Conservation (phyloP, 2,329 filamentous ascomycete genomes). For the Huntiella abstrusa region DNA sequence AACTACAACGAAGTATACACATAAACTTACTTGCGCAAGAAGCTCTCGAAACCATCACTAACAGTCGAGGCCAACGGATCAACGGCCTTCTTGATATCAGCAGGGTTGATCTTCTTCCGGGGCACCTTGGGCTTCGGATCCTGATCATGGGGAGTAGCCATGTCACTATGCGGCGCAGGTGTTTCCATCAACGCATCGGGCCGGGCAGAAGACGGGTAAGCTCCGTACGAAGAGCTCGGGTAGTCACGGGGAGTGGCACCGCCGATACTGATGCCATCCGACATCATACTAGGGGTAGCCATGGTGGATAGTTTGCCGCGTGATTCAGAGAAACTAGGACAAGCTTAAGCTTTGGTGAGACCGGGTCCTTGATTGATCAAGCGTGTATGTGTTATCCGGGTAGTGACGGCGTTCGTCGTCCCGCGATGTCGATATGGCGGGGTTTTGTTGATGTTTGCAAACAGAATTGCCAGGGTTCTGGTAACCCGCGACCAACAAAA, state of each 20-base stretch:
- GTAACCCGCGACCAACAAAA: too few species aligned
- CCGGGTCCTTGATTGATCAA: too few species aligned
- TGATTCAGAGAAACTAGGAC: not conserved
- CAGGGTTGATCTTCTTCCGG: slow-evolving; percentile 12
- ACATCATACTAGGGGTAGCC: slow-evolving; percentile 25
- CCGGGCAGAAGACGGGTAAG: slow-evolving; percentile 29
- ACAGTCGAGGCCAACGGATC: slow-evolving; percentile 59
- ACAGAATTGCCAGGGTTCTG: too few species aligned
- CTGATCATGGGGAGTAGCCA: slow-evolving; percentile 42
- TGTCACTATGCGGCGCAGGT: slow-evolving; percentile 42
- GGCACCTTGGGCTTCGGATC: slow-evolving; percentile 36
- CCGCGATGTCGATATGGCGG: too few species aligned
- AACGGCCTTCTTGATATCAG: slow-evolving; percentile 50
- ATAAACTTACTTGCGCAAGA: slow-evolving; percentile 49
- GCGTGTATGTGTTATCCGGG: too few species aligned
- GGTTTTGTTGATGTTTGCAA: too few species aligned
- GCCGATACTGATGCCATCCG: slow-evolving; percentile 29
- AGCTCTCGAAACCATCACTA: slow-evolving; percentile 59
- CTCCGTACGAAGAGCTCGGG: slow-evolving; percentile 8
- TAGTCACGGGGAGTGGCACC: slow-evolving; percentile 26
- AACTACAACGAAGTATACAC: not conserved
- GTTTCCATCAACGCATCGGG: slow-evolving; percentile 30
- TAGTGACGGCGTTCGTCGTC: not conserved
- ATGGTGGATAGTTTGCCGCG: slow-evolving; percentile 1
- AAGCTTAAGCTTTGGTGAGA: too few species aligned